A percentile compares a stretch with the other conserved stretches of the same genome.
phyloP scores from a whole-genome alignment of 2,329 filamentous ascomycete species.

The Talaromyces islandicus region DNA sequence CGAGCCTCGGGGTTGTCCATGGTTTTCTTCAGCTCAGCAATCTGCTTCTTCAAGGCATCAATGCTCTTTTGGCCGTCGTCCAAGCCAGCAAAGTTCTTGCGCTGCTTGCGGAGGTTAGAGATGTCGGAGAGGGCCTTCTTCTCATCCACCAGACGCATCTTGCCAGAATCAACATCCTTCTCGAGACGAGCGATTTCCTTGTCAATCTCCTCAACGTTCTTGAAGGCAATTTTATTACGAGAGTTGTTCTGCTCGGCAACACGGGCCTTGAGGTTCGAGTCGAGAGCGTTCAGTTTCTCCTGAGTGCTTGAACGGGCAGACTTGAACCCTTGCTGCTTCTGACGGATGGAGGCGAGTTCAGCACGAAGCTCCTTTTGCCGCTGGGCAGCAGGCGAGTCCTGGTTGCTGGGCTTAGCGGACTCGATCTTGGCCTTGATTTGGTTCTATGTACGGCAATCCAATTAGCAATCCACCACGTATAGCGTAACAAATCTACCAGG shows the following conservation, averaged over 20 bases:
- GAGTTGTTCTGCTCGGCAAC: conserved; percentile 82
- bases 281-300: conserved; percentile 87
- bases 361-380: conserved; percentile 78
- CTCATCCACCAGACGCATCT: conserved; percentile 95
- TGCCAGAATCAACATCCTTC: conserved; percentile 78
- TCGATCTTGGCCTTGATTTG: conserved; percentile 86
- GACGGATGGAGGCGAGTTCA: conserved; percentile 76
- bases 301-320: conserved; percentile 68
- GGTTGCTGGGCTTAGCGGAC: conserved; percentile 70
- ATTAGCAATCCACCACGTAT: not conserved
- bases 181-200: conserved; percentile 73
- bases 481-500: conserved; percentile 1
- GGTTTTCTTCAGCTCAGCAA: conserved; percentile 80
- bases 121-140: conserved; percentile 86
- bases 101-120: conserved; percentile 74
- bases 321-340: conserved; percentile 85
- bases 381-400: conserved; percentile 73
- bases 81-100: conserved; percentile 84
- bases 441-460: conserved; percentile 56
- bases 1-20: conserved; percentile 89
- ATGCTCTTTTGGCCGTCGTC: conserved; percentile 84
- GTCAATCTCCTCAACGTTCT: conserved; percentile 82
- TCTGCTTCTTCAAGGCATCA: conserved; percentile 77
- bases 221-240: conserved; percentile 74
- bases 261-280: conserved; percentile 79